These are phyloP conservation scores for Silene uniflora DNA, from an alignment of 148 eudicot species.

Conservation along the genomic window DNA sequence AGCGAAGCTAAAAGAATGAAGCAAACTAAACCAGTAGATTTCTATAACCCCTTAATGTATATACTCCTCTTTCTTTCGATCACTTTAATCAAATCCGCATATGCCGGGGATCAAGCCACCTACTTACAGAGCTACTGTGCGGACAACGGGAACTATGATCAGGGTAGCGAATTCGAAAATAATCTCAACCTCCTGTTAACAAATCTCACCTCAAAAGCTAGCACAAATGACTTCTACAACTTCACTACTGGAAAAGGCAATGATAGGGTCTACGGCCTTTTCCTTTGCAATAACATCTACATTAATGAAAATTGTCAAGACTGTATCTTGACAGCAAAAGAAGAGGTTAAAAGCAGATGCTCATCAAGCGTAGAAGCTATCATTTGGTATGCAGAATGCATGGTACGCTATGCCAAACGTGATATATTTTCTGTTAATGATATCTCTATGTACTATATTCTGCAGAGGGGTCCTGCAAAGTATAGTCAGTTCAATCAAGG, in stretches of 20 bases:
- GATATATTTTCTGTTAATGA: constrained; percentile 18
- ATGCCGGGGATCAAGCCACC: constrained; percentile 6
- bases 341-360: constrained; percentile 14
- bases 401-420: constrained; percentile 24
- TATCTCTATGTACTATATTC: neutral
- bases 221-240: constrained; percentile 14
- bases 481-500: constrained; percentile 12
- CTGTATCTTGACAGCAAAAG: constrained; percentile 13
- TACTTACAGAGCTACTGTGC: constrained; percentile 8
- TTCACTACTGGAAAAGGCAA: constrained; percentile 9
- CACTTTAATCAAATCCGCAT: constrained; percentile 1
- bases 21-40: neutral
- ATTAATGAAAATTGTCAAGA: constrained; percentile 15
- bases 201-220: constrained; percentile 25
- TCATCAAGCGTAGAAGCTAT: constrained; percentile 18
- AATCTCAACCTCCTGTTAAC: constrained; percentile 19
- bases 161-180: constrained; percentile 11
- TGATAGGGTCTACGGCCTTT: constrained; percentile 27
- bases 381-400: constrained; percentile 15
- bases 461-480: neutral
- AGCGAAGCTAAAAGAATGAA: neutral
- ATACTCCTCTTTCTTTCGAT: constrained; percentile 9
- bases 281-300: constrained; percentile 12
- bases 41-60: neutral
- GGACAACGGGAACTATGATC: constrained; percentile 13